phyloP scores from a whole-genome alignment of 495 filamentous ascomycete species.

The Terfezia boudieri region DNA sequence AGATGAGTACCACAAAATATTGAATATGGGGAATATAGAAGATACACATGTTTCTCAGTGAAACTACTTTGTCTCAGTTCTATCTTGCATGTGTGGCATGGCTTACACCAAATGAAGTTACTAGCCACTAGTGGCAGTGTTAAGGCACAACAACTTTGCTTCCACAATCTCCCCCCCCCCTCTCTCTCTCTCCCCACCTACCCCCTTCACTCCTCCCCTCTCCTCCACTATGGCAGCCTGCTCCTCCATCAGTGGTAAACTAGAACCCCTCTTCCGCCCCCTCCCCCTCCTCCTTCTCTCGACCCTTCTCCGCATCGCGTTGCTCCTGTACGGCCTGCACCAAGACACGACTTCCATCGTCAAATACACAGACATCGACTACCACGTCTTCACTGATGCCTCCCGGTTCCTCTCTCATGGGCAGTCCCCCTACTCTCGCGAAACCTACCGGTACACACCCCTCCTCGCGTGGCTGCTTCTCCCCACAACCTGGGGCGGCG shows the following conservation, averaged over 20 bases:
- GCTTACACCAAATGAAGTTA: too few relatives aligned
- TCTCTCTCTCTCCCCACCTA: too few relatives aligned
- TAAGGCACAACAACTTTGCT: too few relatives aligned
- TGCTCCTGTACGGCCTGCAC: conserved; percentile 70
- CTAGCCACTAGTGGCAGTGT: too few relatives aligned
- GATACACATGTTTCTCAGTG: too few relatives aligned
- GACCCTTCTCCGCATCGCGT: conserved; percentile 40
- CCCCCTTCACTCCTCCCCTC: too few relatives aligned
- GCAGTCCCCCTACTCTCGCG: conserved; percentile 56
- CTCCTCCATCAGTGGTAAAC: background rate
- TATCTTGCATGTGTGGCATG: too few relatives aligned
- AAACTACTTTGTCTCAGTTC: too few relatives aligned
- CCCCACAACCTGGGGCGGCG: conserved; percentile 43
- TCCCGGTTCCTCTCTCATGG: conserved; percentile 41
- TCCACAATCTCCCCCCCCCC: too few relatives aligned
- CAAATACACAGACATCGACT: conserved; percentile 98
- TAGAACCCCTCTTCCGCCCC: background rate
- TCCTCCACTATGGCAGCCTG: too few relatives aligned
- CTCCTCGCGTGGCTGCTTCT: conserved; percentile 72
- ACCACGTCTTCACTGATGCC: conserved; percentile 96
- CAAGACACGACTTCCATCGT: conserved; percentile 47
- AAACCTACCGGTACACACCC: conserved; percentile 94
- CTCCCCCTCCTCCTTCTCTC: conserved; percentile 17
- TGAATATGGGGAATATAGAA: too few relatives aligned
- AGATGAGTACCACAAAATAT: too few relatives aligned